Evolutionary conservation across 306 rosid genomes (phyloP), one percentile per base, ranked within the genome.

Genomic region (Vigna radiata): DNA sequence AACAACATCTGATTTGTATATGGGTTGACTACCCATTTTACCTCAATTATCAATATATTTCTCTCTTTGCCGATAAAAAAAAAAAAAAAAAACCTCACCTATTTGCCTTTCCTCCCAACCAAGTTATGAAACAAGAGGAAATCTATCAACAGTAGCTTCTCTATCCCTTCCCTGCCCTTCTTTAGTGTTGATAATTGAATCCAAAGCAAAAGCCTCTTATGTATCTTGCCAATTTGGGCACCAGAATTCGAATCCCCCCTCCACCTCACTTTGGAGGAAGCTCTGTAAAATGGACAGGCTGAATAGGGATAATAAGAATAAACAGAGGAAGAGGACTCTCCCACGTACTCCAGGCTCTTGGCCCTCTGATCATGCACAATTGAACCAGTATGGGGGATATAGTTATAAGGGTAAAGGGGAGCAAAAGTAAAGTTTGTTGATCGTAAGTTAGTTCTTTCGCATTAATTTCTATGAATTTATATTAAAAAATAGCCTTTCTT

Each of bases 241-340:
- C 91, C 93, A 0, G 91, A 89, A 72, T 92, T 93, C 0, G 90
- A 95, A 54, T 91, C 98, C 78, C 83, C 81, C 59, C 56, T 50
- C 56, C 1, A 8, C 59, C 27, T 50, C 56, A 2, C 10, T 4
- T 3, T 50, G 23, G 11, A 50, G 23, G 23, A 50, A 50, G 56
- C 7, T 50, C 53, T 6, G 18, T 48, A 14, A 50, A n/a, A 50
- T 19, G 23, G 56, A 48, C 7, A 7, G 18, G 53, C 17, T 15
- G 8, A 48, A 14, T 48, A 15, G 17, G 18, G 53, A 14, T 48
- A 6, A 49, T 49, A 49, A 16, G 18, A 6, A 6, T 49, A 5
- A 50, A 8, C 8, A 8, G 56, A 50, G 23, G 21, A n/a, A 50
- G 55, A 16, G 55, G 3, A 15, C 19, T 16, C 58, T 53, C 25